Evolutionary conservation across 169 alveolate species (phyloP), one percentile per base, ranked within the genome.

Genomic region (Neospora caninum): DNA sequence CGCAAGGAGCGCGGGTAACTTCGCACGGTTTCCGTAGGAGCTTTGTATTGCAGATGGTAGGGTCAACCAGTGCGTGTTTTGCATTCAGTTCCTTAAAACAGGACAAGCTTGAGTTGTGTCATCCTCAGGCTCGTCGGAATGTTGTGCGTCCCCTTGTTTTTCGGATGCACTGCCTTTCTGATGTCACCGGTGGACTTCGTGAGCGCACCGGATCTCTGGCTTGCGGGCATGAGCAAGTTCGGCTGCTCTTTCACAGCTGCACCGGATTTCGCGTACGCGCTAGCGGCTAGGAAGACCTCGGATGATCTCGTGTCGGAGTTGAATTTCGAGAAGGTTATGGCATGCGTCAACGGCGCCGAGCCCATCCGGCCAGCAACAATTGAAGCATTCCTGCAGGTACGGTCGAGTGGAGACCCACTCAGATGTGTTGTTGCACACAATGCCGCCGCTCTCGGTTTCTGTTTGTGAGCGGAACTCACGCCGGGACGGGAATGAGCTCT

Each of bases 261-360:
- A 42, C 96, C 96, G 34, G 88, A 95, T 87, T 95, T 95, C 93
- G 96, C 96, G 43, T 95, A 91, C 94, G 96, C 70, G 38, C 84
- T 93, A 54, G 78, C 83, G 58, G 73, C 82, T 70, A 22, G 92
- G 53, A 95, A 95, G 67, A 80, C 88, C 42, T 73, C 96, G 29
- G 82, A 70, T 22, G 49, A 78, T 13, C 91, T 91, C 83, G 42
- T 80, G 20, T 38, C 64, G 31, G 93, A 86, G 36, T 45, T 95
- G n/a, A 69, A 53, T 43, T 93, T 93, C 22, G 42, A 80, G 64
- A 93, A 88, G 49, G 82, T 91, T 39, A 88, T 93, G 91, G 96
- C 95, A n/a, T 91, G 92, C 43, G 36, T 95, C 31, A 88, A 91
- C 78, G 96, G 96, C 16, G 92, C 96, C 36, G 96, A 95, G 58